Base-by-base conservation (phyloP, 2,329 filamentous ascomycete genomes). In the Anisogramma anomala region DNA sequence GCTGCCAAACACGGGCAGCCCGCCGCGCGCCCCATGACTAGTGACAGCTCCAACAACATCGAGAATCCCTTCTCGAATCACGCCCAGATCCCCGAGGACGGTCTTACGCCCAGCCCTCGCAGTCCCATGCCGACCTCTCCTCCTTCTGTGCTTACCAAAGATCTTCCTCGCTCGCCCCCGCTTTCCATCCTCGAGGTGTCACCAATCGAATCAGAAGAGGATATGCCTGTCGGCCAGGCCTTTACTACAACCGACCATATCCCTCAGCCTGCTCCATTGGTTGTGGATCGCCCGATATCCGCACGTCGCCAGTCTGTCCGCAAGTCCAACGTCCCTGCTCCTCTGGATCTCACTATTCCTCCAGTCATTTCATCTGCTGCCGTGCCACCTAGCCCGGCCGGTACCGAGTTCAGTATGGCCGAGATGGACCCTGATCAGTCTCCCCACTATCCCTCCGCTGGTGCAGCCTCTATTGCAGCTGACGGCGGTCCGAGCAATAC, bases 31-130 rank as follows among this genome's bases (percentile, higher is more conserved):
- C 64, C 22, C 22, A 23, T 6, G 70, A 74, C 41, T 68, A 69
- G 55, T 64, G 67, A 37, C 62, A 70, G 67, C 45, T 66, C 64
- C 23, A 64, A 65, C 45, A 62, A 59, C 23, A 58, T 5, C 22
- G 22, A 23, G 9, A 86, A 91, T 56, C 85, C 84, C 15, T 91
- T 91, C 58, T 77, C 74, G 36, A 70, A 71, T 52, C 69, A 75
- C 48, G 69, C 72, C 28, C 74, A 77, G 58, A 33, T 47, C 10
- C 19, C 20, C n/a, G 45, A 44, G 32, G 45, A 9, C 22, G 22
- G 22, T 23, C 22, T 23, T 9, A 9, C 22, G 22, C 22, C 22
- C 22, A 23, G 5, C 15, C 31, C 38, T 30, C 41, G 41, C 10
- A 41, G 28, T 17, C 41, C 36, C 30, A 39, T 31, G 7, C 31